phyloP scores from a whole-genome alignment of 495 filamentous ascomycete species.

The Hamigera avellanea region DNA sequence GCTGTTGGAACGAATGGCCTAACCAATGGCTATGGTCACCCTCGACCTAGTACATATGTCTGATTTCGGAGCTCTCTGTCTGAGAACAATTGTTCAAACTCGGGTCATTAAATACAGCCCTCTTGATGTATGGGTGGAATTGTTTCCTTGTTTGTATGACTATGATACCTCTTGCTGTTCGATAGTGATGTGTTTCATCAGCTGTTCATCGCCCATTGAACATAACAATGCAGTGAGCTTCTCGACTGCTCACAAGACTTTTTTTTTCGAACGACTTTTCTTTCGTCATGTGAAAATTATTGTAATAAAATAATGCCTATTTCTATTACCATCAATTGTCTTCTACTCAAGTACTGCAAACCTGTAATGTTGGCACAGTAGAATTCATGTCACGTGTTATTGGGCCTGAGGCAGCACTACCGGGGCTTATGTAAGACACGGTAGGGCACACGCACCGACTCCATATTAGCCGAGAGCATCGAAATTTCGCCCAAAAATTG shows the following conservation, averaged over 20 bases:
- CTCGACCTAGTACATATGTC: conserved; percentile 37
- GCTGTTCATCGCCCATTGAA: conserved; percentile 11
- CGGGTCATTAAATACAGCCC: conserved; percentile 12
- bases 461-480: conserved; percentile 23
- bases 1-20: conserved; percentile 18
- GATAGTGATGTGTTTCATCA: conserved; percentile 17
- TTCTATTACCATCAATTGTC: too few species aligned
- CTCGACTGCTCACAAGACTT: background rate
- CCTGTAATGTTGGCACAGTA: too few species aligned
- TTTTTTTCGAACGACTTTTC: too few species aligned
- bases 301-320: too few species aligned
- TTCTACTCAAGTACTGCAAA: too few species aligned
- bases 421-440: conserved; percentile 15
- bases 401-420: too few species aligned
- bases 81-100: background rate
- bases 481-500: conserved; percentile 17
- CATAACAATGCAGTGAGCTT: conserved; percentile 1
- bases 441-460: conserved; percentile 32
- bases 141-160: conserved; percentile 32
- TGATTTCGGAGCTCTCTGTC: conserved; percentile 12
- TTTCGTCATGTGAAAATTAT: background rate
- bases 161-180: conserved; percentile 36
- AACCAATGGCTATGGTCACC: conserved; percentile 29
- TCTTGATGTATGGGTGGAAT: conserved; percentile 26
- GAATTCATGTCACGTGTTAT: conserved; percentile 8